These are phyloP conservation scores for Metarhizium rileyi DNA, from an alignment of 2,329 filamentous ascomycete species.

Conservation along the genomic window DNA sequence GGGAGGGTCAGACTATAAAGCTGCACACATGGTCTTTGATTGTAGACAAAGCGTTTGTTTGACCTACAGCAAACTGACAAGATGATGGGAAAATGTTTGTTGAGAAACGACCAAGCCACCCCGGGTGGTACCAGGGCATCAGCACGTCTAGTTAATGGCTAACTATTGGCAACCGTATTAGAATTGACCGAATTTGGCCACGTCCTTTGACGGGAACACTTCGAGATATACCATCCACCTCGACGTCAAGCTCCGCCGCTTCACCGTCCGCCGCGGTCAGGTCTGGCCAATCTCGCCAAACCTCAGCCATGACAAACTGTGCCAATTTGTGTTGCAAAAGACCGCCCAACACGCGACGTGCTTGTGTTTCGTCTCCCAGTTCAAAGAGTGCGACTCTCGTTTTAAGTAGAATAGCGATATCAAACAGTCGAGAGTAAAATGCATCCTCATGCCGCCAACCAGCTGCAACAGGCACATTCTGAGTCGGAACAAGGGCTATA, in stretches of 20 bases:
- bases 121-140: too few species aligned
- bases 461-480: slow-evolving; percentile 17
- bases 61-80: too few species aligned
- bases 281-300: slow-evolving; percentile 64
- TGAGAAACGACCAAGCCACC: too few species aligned
- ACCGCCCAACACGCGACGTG: slow-evolving; percentile 47
- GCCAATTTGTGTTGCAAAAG: slow-evolving; percentile 23
- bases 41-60: not conserved
- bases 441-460: slow-evolving; percentile 34
- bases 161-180: slow-evolving; percentile 9
- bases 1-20: not conserved
- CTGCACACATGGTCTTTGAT: too few species aligned
- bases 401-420: slow-evolving; percentile 37
- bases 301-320: slow-evolving; percentile 38
- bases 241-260: slow-evolving; percentile 14
- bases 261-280: slow-evolving; percentile 20
- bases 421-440: slow-evolving; percentile 60
- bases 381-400: slow-evolving; percentile 57
- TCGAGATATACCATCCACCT: slow-evolving; percentile 4
- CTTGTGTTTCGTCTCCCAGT: slow-evolving; percentile 61
- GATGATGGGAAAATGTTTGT: too few species aligned
- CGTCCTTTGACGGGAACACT: slow-evolving; percentile 33
- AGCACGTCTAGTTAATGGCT: too few species aligned
- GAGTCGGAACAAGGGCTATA: slow-evolving; percentile 59
- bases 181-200: slow-evolving; percentile 38